A percentile compares a stretch with the other conserved stretches of the same genome.
These are phyloP conservation scores for Metschnikowia drakensbergensis DNA, from an alignment of 805 yeast genomes.

Conservation along the genomic window DNA sequence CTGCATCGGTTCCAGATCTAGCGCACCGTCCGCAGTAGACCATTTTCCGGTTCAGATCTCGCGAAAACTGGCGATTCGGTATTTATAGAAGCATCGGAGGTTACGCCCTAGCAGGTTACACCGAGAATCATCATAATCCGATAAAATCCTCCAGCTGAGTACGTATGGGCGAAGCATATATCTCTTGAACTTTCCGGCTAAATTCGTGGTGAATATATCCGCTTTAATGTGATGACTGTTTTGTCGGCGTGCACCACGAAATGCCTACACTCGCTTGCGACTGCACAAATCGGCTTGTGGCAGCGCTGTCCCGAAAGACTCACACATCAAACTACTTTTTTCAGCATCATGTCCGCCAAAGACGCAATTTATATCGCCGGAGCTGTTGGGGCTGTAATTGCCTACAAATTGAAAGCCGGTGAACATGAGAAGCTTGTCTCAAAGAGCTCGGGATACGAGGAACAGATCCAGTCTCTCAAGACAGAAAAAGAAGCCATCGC, in stretches of 20 bases:
- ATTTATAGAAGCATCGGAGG: neutral
- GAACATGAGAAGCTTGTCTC: constrained; percentile 5
- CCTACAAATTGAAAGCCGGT: constrained; percentile 10
- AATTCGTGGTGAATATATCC: too few species aligned
- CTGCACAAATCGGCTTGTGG: constrained; percentile 1
- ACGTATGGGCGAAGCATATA: too few species aligned
- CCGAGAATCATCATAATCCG: too few species aligned
- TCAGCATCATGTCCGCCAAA: constrained; percentile 2
- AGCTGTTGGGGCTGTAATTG: constrained; percentile 8
- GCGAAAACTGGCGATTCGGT: neutral
- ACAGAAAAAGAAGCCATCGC: constrained; percentile 7
- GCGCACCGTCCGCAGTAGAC: neutral
- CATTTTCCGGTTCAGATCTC: neutral
- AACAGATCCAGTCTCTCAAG: constrained; percentile 5
- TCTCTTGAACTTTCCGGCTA: neutral
- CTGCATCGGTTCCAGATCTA: neutral
- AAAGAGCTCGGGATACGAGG: constrained; percentile 3
- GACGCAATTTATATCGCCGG: constrained; percentile 8
- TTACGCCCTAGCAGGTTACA: too few species aligned
- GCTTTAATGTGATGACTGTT: neutral
- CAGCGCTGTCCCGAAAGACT: constrained; percentile 1
- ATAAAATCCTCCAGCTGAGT: too few species aligned
- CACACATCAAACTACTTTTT: neutral
- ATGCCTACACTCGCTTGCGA: neutral
- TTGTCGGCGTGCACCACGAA: neutral